These are phyloP conservation scores for Porodaedalea pini DNA, from an alignment of 1,284 basidiomycete species.

Conservation along the genomic window DNA sequence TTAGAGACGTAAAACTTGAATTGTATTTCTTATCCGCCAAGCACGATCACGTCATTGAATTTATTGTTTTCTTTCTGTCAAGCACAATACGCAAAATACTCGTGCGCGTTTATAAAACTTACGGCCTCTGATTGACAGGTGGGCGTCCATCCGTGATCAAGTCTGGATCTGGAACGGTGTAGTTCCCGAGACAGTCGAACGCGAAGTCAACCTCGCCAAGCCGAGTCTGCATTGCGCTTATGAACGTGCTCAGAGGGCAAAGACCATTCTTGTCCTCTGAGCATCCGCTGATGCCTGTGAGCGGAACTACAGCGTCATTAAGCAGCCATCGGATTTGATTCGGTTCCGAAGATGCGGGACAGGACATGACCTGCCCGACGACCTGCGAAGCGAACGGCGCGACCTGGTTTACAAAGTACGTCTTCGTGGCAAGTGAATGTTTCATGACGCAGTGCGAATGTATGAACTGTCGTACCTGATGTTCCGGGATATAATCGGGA, in stretches of 20 bases:
- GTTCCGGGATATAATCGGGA: constrained; percentile 51
- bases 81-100: no score
- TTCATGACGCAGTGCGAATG: neutral
- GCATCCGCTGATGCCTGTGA: constrained; percentile 57
- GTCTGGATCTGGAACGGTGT: constrained; percentile 39
- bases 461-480: constrained; percentile 36
- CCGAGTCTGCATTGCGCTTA: constrained; percentile 44
- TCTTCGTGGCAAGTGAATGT: constrained; percentile 28
- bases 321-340: constrained; percentile 53
- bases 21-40: no score
- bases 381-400: constrained; percentile 55
- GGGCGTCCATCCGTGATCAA: constrained; percentile 38
- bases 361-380: constrained; percentile 60
- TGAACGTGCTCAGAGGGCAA: constrained; percentile 53
- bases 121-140: constrained; percentile 23
- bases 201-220: constrained; percentile 43
- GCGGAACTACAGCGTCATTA: constrained; percentile 60
- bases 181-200: constrained; percentile 43
- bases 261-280: constrained; percentile 47
- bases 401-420: constrained; percentile 44
- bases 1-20: no score
- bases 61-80: no score
- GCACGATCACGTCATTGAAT: no score
- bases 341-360: constrained; percentile 33
- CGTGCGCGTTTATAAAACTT: no score